Percentiles rank a stretch among this genome's conserved stretches.
phyloP scores from a whole-genome alignment of 371 early-diverging fungal species.

The Apophysomyces trapeziformis region DNA sequence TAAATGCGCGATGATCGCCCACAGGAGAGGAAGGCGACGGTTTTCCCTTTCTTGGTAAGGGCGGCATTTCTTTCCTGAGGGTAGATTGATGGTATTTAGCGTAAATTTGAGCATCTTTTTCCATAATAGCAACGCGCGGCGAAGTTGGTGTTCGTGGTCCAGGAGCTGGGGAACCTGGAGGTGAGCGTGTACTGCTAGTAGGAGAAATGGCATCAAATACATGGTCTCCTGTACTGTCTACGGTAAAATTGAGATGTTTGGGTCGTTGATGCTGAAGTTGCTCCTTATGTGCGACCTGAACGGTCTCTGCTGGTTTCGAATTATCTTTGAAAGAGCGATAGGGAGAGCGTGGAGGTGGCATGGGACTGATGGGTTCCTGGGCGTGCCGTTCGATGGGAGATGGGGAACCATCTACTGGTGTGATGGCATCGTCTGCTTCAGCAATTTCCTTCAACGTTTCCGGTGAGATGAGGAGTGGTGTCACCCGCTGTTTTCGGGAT shows the following conservation, averaged over 20 bases:
- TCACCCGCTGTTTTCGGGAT: conserved; percentile 27
- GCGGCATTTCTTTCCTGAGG: conserved; percentile 7
- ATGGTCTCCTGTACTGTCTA: conserved; percentile 10
- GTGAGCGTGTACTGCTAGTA: conserved; percentile 2
- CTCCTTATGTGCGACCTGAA: conserved; percentile 19
- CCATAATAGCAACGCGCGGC: conserved; percentile 15
- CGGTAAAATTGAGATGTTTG: conserved; percentile 17
- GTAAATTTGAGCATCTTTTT: conserved; percentile 21
- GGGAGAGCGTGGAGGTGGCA: conserved; percentile 29
- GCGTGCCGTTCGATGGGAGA: conserved; percentile 12
- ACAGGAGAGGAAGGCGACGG: conserved; percentile 21
- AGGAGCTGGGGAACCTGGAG: conserved; percentile 11
- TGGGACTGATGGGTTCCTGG: conserved; percentile 17
- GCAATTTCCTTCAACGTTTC: conserved; percentile 33
- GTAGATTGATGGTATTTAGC: conserved; percentile 22
- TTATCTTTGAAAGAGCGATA: conserved; percentile 20
- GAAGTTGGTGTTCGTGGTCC: conserved; percentile 11
- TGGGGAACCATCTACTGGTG: conserved; percentile 12
- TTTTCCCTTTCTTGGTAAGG: conserved; percentile 9
- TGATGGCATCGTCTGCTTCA: conserved; percentile 28
- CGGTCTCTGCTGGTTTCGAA: conserved; percentile 15
- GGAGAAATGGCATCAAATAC: conserved; percentile 11
- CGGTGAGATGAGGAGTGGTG: conserved; percentile 37
- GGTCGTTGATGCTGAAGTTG: conserved; percentile 19
- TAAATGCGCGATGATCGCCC: conserved; percentile 13